Base-by-base conservation (phyloP, 2,329 filamentous ascomycete species). In the Fusarium duplospermum region DNA sequence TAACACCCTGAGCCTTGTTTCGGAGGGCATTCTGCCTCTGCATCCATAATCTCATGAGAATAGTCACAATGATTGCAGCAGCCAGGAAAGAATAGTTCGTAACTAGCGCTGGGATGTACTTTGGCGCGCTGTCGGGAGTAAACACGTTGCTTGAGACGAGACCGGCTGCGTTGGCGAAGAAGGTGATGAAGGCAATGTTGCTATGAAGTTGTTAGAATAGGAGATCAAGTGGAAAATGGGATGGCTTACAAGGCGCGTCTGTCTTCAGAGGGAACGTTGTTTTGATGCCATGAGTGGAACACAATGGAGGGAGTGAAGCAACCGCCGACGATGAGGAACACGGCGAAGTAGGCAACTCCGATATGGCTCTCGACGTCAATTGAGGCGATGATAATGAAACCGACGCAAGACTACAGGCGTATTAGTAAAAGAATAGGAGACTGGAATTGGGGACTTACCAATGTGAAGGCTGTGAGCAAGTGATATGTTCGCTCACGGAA, bases 91-190 rank as follows among this genome's bases (percentile, higher is more conserved):
- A 22, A 2, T 57, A 57, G 22, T 59, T 59, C 9, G 56, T 59
- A 16, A 59, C 35, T 16, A 59, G 10, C 0, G 56, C 56, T 2
- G 56, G 56, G 16, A 59, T 59, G 35, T 59, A 40, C 56, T 59
- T 59, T 24, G 56, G 56, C 16, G 56, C 56, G 16, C 56, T 59
- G 16, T 59, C 56, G 4, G 56, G 56, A 3, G 56, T 59, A 18
- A 59, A 59, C 35, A 40, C 56, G 56, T 59, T 59, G 56, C 56
- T 59, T 18, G 56, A 59, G 56, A 59, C 56, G 56, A 59, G 56
- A 24, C 56, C 35, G 22, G 56, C 56, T 27, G 56, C 56, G 22
- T 59, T 59, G 10, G 3, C 56, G 35, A 59, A 59, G 56, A 59
- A 59, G 35, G 56, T 59, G 22, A 59, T 59, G 56, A 59, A 59